Conservation (phyloP, 306 rosid genomes). For the Alnus rubra region DNA sequence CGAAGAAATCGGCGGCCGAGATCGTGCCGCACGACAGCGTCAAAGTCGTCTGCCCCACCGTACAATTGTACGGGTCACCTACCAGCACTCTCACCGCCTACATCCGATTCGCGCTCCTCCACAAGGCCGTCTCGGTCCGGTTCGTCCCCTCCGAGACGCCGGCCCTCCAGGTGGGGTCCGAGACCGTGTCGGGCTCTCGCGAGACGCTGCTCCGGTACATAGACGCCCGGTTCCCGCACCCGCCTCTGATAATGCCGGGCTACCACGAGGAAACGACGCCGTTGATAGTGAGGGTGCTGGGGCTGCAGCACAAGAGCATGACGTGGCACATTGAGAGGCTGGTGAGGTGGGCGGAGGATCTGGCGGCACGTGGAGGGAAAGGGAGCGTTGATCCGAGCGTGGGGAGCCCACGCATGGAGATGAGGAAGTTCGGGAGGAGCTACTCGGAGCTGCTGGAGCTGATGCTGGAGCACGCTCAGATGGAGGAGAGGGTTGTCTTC, state of each 20-base stretch:
- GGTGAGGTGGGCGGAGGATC: constrained; percentile 77
- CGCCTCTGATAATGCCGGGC: constrained; percentile 25
- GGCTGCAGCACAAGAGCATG: constrained; percentile 70
- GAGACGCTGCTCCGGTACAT: constrained; percentile 59
- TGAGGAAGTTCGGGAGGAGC: constrained; percentile 66
- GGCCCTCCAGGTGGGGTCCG: constrained; percentile 63
- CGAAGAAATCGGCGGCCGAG: constrained; percentile 72
- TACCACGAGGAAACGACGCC: constrained; percentile 35
- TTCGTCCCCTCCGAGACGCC: constrained; percentile 44
- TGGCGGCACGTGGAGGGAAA: constrained; percentile 68
- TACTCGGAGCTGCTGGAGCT: constrained; percentile 75
- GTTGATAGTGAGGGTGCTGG: constrained; percentile 46
- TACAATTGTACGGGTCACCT: constrained; percentile 63
- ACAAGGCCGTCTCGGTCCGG: constrained; percentile 51
- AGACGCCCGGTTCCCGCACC: constrained; percentile 60
- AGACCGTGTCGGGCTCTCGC: constrained; percentile 62
- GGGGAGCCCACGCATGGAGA: constrained; percentile 81
- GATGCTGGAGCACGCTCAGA: constrained; percentile 86
- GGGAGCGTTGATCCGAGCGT: constrained; percentile 58
- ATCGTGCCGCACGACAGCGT: constrained; percentile 65
- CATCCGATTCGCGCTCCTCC: constrained; percentile 65
- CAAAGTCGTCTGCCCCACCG: constrained; percentile 38
- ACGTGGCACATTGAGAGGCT: constrained; percentile 72
- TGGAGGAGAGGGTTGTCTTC: constrained; percentile 82
- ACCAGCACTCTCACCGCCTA: constrained; percentile 58